phyloP scores from a whole-genome alignment of 805 yeast species.

The Danielozyma ontarioensis region DNA sequence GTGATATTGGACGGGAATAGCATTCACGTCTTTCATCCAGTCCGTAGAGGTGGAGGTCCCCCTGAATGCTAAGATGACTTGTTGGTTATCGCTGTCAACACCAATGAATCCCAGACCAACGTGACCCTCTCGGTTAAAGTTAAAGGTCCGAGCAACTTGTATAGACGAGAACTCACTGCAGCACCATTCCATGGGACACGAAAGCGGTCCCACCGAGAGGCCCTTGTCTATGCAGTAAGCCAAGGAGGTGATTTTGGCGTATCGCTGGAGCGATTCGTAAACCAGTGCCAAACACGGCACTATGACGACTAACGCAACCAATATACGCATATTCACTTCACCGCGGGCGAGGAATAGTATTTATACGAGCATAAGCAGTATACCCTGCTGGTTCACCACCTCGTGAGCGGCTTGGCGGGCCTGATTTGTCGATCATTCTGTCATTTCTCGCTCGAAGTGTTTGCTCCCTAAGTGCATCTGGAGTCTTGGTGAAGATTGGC shows the following conservation, averaged over 20 bases:
- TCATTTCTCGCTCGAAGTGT: too few species aligned
- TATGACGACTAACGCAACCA: too few species aligned
- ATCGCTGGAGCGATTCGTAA: conserved; percentile 21
- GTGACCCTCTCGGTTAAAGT: conserved; percentile 38
- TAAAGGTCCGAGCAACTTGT: conserved; percentile 34
- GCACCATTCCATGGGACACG: conserved; percentile 26
- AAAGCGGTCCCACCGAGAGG: conserved; percentile 17
- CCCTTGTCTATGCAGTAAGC: conserved; percentile 35
- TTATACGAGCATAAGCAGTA: too few species aligned
- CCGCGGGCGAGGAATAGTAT: too few species aligned
- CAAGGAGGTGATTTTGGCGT: conserved; percentile 30
- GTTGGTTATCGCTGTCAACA: conserved; percentile 38
- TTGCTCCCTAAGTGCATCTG: conserved; percentile 35
- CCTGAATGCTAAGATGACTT: conserved; percentile 50
- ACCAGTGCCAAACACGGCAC: too few species aligned
- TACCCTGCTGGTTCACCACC: too few species aligned
- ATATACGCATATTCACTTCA: too few species aligned
- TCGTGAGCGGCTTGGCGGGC: too few species aligned
- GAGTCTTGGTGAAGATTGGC: conserved; percentile 35
- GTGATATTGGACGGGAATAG: conserved; percentile 40
- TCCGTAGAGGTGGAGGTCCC: conserved; percentile 62
- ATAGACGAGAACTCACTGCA: conserved; percentile 16
- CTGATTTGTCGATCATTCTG: too few species aligned
- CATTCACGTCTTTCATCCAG: conserved; percentile 55
- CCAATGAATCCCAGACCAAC: conserved; percentile 54